Evolutionary conservation across 2,329 filamentous ascomycete genomes (phyloP).

Genomic region (Chrysoporthe puriensis): DNA sequence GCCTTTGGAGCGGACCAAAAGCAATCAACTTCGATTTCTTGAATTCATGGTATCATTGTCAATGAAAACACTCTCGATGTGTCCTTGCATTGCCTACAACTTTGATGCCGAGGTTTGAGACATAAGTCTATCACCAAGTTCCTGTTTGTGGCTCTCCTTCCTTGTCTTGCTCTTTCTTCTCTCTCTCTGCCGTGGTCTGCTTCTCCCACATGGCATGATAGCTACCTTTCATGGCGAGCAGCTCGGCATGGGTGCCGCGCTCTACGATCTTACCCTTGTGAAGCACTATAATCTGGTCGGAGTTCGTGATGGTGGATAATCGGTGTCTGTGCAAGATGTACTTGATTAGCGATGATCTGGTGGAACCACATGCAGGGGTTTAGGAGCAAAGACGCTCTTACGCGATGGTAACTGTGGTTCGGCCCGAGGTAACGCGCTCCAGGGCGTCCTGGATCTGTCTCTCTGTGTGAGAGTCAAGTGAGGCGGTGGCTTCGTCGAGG

Average conservation of each 20-base stretch:
- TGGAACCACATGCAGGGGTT: background rate
- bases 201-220: constrained; percentile 59
- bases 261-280: constrained; percentile 55
- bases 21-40: background rate
- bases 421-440: constrained; percentile 39
- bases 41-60: background rate
- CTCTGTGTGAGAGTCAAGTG: constrained; percentile 88
- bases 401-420: constrained; percentile 58
- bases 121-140: background rate
- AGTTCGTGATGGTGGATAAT: constrained; percentile 60
- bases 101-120: background rate
- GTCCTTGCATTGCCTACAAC: background rate
- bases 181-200: constrained; percentile 49
- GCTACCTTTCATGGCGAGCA: constrained; percentile 48
- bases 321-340: constrained; percentile 48
- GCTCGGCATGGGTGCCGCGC: constrained; percentile 51
- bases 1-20: background rate
- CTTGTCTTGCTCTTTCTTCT: constrained; percentile 32
- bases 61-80: background rate
- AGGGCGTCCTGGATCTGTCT: constrained; percentile 78
- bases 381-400: constrained; percentile 33
- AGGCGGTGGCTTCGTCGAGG: constrained; percentile 90
- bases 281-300: constrained; percentile 59
- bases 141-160: constrained; percentile 13
- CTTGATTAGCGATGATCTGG: background rate